Percentiles rank a stretch among this genome's conserved stretches.
phyloP scores from a whole-genome alignment of 108 stramenopile genomes.

The Schizochytrium sp. region DNA sequence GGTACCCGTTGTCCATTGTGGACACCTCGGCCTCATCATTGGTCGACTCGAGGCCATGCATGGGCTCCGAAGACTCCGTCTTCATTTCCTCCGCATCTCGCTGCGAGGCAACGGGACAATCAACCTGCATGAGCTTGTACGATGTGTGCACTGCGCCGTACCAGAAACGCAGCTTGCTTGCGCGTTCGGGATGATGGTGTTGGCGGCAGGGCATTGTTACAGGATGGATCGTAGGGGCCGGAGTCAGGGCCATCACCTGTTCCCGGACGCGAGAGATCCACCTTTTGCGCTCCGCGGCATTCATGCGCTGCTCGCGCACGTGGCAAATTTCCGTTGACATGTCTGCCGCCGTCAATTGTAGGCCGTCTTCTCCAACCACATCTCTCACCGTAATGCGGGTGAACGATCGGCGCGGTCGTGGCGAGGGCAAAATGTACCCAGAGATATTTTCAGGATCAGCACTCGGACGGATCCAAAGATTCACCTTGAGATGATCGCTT shows the following conservation, averaged over 20 bases:
- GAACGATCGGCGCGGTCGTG: background rate
- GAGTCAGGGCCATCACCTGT: background rate
- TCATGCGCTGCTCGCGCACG: constrained; percentile 1
- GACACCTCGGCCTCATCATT: background rate
- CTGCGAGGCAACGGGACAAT: background rate
- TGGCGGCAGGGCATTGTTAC: background rate
- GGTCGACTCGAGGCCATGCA: background rate
- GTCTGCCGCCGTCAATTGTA: background rate
- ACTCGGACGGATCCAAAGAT: background rate
- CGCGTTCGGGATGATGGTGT: background rate
- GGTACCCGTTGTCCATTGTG: background rate
- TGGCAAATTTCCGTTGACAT: background rate
- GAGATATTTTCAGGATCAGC: background rate
- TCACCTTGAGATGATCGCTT: background rate
- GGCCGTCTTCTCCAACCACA: background rate
- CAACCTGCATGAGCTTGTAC: background rate
- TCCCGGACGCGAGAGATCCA: background rate
- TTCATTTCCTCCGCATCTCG: background rate
- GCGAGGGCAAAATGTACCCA: background rate
- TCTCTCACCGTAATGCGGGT: background rate
- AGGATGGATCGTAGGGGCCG: background rate
- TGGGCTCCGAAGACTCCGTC: background rate
- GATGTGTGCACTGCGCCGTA: background rate
- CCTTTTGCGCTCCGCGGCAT: background rate
- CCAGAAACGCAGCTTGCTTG: background rate